phyloP scores from a whole-genome alignment of 345 rosid genomes.

The Moricandia moricandioides region DNA sequence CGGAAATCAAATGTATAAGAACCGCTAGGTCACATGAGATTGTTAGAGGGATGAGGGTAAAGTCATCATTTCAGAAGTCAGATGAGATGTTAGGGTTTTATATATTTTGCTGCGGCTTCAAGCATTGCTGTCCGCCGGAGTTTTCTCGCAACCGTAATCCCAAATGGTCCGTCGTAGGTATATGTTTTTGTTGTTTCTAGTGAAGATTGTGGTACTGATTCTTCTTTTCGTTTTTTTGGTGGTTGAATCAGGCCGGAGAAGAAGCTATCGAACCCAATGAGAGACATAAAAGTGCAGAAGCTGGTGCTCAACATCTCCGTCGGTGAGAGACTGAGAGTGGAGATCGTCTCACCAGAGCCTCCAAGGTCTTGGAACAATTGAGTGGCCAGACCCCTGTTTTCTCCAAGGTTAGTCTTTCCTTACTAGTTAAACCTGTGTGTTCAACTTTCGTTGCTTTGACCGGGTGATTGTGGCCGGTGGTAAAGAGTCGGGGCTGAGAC shows the following conservation, averaged over 20 bases:
- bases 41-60: neutral
- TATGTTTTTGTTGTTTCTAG: neutral
- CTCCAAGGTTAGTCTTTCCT: constrained; percentile 53
- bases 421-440: neutral
- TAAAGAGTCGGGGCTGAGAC: no score
- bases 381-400: constrained; percentile 83
- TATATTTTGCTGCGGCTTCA: constrained; percentile 25
- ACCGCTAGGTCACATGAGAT: constrained; percentile 11
- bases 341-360: constrained; percentile 86
- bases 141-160: neutral
- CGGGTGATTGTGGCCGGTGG: no score
- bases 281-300: constrained; percentile 91
- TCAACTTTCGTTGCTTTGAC: no score
- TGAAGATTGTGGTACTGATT: neutral
- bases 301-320: constrained; percentile 84
- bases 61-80: neutral
- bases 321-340: constrained; percentile 93
- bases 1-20: neutral
- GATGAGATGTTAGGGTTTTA: constrained; percentile 30
- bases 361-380: constrained; percentile 84
- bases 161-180: constrained; percentile 23
- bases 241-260: constrained; percentile 65
- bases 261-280: constrained; percentile 84
- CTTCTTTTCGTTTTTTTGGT: neutral
- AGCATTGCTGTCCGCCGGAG: constrained; percentile 15